A percentile compares a stretch with the other conserved stretches of the same genome.
Conservation (phyloP, 2,329 filamentous ascomycete genomes). For the Trematosphaeria pertusa region DNA sequence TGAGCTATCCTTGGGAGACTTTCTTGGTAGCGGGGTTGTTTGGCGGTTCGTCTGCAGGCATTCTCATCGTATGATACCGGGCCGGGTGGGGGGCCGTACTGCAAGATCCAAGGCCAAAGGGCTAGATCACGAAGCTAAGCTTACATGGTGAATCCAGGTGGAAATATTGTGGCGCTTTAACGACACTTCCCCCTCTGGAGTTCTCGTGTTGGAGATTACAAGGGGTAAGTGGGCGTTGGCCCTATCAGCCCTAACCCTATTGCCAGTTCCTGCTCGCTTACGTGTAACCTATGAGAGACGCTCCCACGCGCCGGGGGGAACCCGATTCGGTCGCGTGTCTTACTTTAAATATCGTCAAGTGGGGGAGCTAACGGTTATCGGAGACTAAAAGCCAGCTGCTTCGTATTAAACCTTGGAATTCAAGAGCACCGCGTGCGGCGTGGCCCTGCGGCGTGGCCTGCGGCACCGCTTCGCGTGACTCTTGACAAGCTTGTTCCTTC, state of each 20-base stretch:
- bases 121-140: too few species aligned
- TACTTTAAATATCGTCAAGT: too few species aligned
- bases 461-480: not conserved
- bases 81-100: too few species aligned
- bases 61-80: too few species aligned
- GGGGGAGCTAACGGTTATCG: not conserved
- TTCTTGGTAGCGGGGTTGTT: too few species aligned
- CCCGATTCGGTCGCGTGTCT: too few species aligned
- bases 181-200: not conserved
- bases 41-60: too few species aligned
- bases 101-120: too few species aligned
- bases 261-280: not conserved
- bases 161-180: constrained; percentile 3
- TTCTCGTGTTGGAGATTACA: constrained; percentile 5
- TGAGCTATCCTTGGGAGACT: too few species aligned
- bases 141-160: not conserved
- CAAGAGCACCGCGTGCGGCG: not conserved
- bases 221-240: not conserved
- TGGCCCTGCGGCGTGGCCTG: not conserved
- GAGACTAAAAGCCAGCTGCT: not conserved
- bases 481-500: constrained; percentile 7
- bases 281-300: not conserved
- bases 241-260: not conserved
- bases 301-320: too few species aligned
- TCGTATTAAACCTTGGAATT: constrained; percentile 5